Conservation (phyloP, 371 early-diverging fungal genomes). For the Nematocida major region DNA sequence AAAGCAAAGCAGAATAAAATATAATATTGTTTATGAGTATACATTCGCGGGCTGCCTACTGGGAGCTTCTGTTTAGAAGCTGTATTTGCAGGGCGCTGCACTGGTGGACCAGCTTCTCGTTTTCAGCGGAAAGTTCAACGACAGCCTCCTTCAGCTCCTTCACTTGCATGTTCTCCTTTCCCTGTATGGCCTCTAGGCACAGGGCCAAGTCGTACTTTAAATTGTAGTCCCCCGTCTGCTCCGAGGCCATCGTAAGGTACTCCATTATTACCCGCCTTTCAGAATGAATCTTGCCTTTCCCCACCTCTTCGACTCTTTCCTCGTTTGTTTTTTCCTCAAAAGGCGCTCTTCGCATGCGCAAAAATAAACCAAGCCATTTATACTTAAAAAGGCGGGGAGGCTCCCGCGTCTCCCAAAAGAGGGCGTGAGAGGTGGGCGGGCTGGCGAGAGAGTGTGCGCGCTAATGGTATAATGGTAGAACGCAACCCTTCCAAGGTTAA, state of each 20-base stretch:
- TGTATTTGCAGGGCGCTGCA: slow-evolving; percentile 49
- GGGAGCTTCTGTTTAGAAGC: slow-evolving; percentile 38
- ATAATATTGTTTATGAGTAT: neutral
- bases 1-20: no score
- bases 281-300: slow-evolving; percentile 8
- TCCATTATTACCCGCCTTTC: slow-evolving; percentile 57
- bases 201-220: slow-evolving; percentile 62
- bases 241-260: slow-evolving; percentile 36
- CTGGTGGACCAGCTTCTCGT: slow-evolving; percentile 57
- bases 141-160: slow-evolving; percentile 60
- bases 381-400: slow-evolving; percentile 40
- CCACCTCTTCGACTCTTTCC: slow-evolving; percentile 23
- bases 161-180: slow-evolving; percentile 64
- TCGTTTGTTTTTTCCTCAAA: slow-evolving; percentile 63
- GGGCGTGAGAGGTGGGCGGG: neutral
- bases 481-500: slow-evolving; percentile 62
- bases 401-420: neutral
- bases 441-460: slow-evolving; percentile 17
- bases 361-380: slow-evolving; percentile 12
- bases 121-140: slow-evolving; percentile 55
- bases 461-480: slow-evolving; percentile 62
- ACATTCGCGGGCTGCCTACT: neutral
- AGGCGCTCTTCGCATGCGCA: slow-evolving; percentile 31
- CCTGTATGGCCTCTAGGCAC: slow-evolving; percentile 64
- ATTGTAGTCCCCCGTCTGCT: slow-evolving; percentile 59